A percentile compares a stretch with the other conserved stretches of the same genome.
phyloP scores from a whole-genome alignment of 257 asterid genomes.

The Fraxinus americana region DNA sequence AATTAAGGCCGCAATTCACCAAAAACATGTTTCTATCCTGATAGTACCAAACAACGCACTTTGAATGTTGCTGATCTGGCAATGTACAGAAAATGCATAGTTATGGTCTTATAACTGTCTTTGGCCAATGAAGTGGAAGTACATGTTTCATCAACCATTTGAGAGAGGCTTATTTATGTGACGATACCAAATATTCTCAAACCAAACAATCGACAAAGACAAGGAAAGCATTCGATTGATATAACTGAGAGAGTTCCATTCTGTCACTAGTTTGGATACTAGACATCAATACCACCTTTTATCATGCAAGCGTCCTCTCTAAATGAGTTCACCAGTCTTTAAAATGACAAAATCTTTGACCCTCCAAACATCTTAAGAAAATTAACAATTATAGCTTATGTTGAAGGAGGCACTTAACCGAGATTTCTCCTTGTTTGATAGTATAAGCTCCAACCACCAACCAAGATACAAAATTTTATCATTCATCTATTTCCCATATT shows the following conservation, averaged over 20 bases:
- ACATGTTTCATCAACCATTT: conserved; percentile 11
- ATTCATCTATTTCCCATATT: no score
- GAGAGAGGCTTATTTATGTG: background rate
- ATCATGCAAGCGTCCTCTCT: background rate
- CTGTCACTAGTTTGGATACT: background rate
- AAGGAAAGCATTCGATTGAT: background rate
- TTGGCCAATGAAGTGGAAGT: background rate
- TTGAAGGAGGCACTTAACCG: no score
- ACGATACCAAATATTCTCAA: background rate
- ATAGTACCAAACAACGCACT: background rate
- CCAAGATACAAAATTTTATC: no score
- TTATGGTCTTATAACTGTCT: background rate
- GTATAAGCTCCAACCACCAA: no score
- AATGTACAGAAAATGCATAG: background rate
- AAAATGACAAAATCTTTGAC: background rate
- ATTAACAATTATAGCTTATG: no score
- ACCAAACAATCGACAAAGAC: background rate
- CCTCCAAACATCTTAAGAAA: background rate
- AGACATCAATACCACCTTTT: background rate
- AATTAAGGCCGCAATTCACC: background rate
- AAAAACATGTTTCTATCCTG: background rate
- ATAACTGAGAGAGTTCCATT: background rate
- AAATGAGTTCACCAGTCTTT: conserved; percentile 9
- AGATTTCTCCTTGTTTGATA: no score
- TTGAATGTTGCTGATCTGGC: background rate